Evolutionary conservation across 345 rosid genomes (phyloP).

Genomic region (Bretschneidera sinensis): DNA sequence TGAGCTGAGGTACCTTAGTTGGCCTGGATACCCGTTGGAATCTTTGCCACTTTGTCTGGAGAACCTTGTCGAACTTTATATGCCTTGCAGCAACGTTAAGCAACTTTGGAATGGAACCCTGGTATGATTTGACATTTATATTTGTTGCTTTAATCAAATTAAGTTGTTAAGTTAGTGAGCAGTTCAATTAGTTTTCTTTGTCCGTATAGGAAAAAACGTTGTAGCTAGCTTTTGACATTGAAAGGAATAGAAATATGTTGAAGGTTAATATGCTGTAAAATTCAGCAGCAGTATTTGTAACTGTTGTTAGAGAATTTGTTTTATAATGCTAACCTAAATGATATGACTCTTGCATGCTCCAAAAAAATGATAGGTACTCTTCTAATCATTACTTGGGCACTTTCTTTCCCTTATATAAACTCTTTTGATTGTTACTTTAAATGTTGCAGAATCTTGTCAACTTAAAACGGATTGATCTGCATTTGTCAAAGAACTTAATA

Average conservation of each 20-base stretch:
- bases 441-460: slow-evolving; percentile 1
- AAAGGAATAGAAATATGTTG: too few relatives aligned
- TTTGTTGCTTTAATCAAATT: neutral
- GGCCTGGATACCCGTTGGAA: slow-evolving; percentile 8
- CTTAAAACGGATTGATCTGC: slow-evolving; percentile 7
- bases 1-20: slow-evolving; percentile 1
- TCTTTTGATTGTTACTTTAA: too few relatives aligned
- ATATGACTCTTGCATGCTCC: neutral
- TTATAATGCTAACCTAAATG: neutral
- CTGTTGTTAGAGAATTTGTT: too few relatives aligned
- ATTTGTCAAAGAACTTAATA: neutral
- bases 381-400: neutral
- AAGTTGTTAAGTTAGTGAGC: neutral
- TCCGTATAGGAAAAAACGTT: neutral
- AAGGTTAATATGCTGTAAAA: too few relatives aligned
- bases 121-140: slow-evolving; percentile 3
- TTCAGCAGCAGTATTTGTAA: too few relatives aligned
- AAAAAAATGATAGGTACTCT: neutral
- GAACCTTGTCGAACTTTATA: slow-evolving; percentile 9
- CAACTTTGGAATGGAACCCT: slow-evolving; percentile 1
- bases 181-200: neutral
- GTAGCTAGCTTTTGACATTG: too few relatives aligned
- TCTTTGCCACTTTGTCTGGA: slow-evolving; percentile 5
- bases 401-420: neutral
- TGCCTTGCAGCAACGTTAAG: slow-evolving; percentile 6